Conservation (phyloP, 345 rosid species). For the Acer negundo region DNA sequence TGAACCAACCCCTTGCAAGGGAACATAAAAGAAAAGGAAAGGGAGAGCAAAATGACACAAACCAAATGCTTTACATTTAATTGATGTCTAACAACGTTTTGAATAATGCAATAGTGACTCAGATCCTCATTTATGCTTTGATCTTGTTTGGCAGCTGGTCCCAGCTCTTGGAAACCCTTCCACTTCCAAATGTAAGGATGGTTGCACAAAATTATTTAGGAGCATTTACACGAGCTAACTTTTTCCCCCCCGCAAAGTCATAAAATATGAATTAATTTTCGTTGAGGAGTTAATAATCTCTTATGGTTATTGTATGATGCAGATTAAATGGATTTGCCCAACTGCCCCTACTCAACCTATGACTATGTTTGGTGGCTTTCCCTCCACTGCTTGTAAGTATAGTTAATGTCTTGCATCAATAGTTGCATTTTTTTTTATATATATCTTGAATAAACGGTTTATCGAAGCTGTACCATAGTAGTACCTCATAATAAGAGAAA, state of each 20-base stretch:
- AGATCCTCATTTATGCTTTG: slow-evolving; percentile 27
- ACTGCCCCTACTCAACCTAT: slow-evolving; percentile 95
- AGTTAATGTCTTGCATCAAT: slow-evolving; percentile 7
- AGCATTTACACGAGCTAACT: neutral
- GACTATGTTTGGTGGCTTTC: slow-evolving; percentile 91
- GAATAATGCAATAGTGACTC: neutral
- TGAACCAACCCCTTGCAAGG: neutral
- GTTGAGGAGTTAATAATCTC: slow-evolving; percentile 9
- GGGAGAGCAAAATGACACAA: neutral
- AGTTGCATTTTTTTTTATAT: neutral
- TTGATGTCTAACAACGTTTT: neutral
- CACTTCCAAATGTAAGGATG: slow-evolving; percentile 86
- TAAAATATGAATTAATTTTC: slow-evolving; percentile 3
- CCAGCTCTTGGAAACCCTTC: slow-evolving; percentile 89
- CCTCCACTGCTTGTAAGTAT: slow-evolving; percentile 92
- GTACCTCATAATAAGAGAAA: neutral
- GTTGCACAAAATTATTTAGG: neutral
- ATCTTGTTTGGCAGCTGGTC: slow-evolving; percentile 88
- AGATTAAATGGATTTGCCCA: slow-evolving; percentile 99
- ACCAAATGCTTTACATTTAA: neutral
- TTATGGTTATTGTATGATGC: slow-evolving; percentile 26
- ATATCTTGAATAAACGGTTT: neutral
- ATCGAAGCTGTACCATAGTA: neutral
- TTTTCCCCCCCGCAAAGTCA: neutral
- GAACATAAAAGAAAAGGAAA: neutral